Evolutionary conservation across 805 yeast genomes (phyloP).

Genomic region (Brettanomyces naardenensis): DNA sequence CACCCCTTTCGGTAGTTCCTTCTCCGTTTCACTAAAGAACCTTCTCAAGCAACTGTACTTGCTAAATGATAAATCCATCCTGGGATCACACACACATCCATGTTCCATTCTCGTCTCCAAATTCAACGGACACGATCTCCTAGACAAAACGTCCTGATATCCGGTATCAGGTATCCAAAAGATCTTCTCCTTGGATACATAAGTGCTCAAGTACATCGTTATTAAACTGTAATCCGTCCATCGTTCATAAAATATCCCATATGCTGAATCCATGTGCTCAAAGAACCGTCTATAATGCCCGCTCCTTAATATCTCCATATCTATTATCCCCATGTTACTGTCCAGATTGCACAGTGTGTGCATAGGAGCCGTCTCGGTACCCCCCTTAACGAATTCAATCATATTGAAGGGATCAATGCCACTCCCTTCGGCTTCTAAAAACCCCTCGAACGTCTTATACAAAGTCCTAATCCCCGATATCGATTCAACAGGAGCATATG

Average conservation of each 20-base stretch:
- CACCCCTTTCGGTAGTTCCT: neutral
- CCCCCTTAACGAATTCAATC: neutral
- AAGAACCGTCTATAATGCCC: constrained; percentile 38
- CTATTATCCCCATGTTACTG: constrained; percentile 52
- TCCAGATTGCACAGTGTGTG: constrained; percentile 44
- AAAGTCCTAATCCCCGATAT: constrained; percentile 17
- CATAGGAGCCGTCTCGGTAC: neutral
- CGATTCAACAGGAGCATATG: constrained; percentile 20
- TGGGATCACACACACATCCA: constrained; percentile 20
- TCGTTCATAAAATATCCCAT: constrained; percentile 52
- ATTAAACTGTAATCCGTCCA: constrained; percentile 52
- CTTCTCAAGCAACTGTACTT: constrained; percentile 40
- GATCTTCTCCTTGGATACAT: constrained; percentile 36
- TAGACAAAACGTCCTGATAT: constrained; percentile 9
- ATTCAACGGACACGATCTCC: constrained; percentile 14
- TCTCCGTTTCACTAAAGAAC: constrained; percentile 20
- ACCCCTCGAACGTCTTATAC: constrained; percentile 29
- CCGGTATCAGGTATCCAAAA: constrained; percentile 42
- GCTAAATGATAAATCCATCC: constrained; percentile 34
- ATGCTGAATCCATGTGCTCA: constrained; percentile 35
- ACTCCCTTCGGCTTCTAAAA: neutral
- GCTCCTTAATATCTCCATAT: constrained; percentile 41
- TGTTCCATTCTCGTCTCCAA: constrained; percentile 8
- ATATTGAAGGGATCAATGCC: neutral
- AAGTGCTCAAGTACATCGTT: constrained; percentile 29